Percentiles rank a stretch among this genome's conserved stretches.
Conservation (phyloP, 148 eudicot species). For the Fagopyrum esculentum region DNA sequence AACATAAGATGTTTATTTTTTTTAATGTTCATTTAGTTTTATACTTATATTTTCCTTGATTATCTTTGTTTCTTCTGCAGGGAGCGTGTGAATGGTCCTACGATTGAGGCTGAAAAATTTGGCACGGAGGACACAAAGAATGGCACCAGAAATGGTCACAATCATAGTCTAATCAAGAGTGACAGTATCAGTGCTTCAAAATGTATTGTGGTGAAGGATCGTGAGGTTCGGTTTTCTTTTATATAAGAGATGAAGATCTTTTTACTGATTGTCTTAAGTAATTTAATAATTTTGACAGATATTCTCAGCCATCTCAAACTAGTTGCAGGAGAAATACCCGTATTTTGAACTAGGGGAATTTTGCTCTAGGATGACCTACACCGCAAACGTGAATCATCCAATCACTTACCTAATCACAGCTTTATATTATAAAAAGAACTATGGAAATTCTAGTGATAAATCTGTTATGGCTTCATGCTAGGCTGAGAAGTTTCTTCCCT, state of each 20-base stretch:
- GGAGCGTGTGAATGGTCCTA: slow-evolving; percentile 64
- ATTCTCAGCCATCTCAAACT: background rate
- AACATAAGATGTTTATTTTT: background rate
- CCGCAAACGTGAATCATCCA: too few species aligned
- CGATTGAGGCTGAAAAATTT: slow-evolving; percentile 14
- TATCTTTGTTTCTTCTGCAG: slow-evolving; percentile 17
- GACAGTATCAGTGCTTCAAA: slow-evolving; percentile 71
- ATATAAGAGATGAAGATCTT: background rate
- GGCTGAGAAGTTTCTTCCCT: background rate
- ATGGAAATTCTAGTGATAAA: too few species aligned
- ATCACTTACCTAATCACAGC: too few species aligned
- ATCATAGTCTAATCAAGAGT: slow-evolving; percentile 45
- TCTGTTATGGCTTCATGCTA: background rate
- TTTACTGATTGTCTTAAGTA: background rate
- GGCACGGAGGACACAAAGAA: background rate
- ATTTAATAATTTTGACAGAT: background rate
- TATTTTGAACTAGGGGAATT: background rate
- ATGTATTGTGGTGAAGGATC: slow-evolving; percentile 27
- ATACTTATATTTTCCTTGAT: background rate
- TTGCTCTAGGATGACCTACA: background rate
- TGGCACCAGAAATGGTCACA: background rate
- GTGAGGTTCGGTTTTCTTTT: slow-evolving; percentile 26
- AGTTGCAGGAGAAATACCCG: background rate
- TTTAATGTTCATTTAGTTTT: background rate
- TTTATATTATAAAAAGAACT: too few species aligned